Percentiles rank a stretch among this genome's conserved stretches.
Evolutionary conservation across 176 grass and related monocot genomes (phyloP).

Genomic region (Oryza meridionalis): DNA sequence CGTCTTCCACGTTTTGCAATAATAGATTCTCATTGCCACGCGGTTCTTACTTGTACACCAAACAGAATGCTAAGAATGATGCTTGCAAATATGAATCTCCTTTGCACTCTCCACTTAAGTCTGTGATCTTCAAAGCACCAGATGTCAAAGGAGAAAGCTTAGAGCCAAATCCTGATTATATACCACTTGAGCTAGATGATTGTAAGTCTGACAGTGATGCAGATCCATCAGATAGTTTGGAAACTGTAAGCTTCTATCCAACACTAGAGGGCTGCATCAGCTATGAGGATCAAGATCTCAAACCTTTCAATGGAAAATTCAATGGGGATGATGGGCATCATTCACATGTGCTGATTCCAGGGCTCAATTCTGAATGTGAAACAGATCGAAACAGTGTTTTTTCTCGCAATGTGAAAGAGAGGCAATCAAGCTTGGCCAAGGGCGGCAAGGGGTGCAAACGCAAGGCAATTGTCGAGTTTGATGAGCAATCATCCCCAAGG

Average conservation of each 20-base stretch:
- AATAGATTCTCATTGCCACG: slow-evolving; percentile 37
- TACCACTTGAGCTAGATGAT: slow-evolving; percentile 53
- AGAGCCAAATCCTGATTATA: slow-evolving; percentile 49
- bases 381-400: slow-evolving; percentile 29
- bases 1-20: slow-evolving; percentile 40
- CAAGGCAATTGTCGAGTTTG: slow-evolving; percentile 33
- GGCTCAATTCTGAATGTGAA: slow-evolving; percentile 35
- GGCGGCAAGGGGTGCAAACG: slow-evolving; percentile 41
- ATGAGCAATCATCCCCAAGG: slow-evolving; percentile 17
- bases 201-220: slow-evolving; percentile 42
- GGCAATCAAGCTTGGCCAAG: slow-evolving; percentile 35
- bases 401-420: slow-evolving; percentile 45
- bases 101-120: slow-evolving; percentile 21
- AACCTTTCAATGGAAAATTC: slow-evolving; percentile 33
- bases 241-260: slow-evolving; percentile 41
- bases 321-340: slow-evolving; percentile 18
- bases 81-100: slow-evolving; percentile 30
- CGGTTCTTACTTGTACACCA: slow-evolving; percentile 25
- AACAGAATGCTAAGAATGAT: slow-evolving; percentile 32
- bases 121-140: slow-evolving; percentile 35
- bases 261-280: slow-evolving; percentile 23
- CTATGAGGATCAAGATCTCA: slow-evolving; percentile 41
- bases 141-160: slow-evolving; percentile 37
- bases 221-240: slow-evolving; percentile 19
- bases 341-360: slow-evolving; percentile 38